phyloP scores from a whole-genome alignment of 2,329 filamentous ascomycete genomes.

The Xylariaceae sp. region DNA sequence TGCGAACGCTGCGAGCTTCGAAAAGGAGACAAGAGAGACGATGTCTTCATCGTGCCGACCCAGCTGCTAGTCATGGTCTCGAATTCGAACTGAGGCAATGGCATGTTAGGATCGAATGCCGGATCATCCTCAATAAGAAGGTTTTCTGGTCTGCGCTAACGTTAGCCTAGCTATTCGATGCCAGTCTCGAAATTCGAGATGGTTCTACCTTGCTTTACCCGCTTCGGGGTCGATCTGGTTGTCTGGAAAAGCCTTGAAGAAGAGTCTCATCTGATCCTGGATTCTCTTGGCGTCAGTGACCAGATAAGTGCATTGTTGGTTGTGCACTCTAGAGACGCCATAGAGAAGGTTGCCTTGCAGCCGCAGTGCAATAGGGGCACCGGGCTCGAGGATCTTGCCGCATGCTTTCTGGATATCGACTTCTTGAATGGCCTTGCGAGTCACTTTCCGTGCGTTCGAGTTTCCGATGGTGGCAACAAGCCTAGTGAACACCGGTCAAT shows the following conservation, averaged over 20 bases:
- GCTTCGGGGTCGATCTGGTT: constrained; percentile 64
- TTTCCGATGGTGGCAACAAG: constrained; percentile 82
- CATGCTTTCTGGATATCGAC: constrained; percentile 86
- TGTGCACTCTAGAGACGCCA: constrained; percentile 78
- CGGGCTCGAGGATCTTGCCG: constrained; percentile 74
- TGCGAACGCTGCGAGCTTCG: constrained; percentile 19
- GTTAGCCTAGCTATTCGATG: constrained; percentile 5
- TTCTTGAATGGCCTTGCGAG: constrained; percentile 78
- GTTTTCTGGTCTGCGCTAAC: constrained; percentile 57
- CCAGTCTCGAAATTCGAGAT: too few relatives aligned
- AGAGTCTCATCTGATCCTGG: constrained; percentile 64
- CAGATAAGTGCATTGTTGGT: constrained; percentile 82
- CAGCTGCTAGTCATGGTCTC: constrained; percentile 37
- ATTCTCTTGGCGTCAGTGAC: constrained; percentile 73
- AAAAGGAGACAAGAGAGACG: constrained; percentile 28
- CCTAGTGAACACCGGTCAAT: constrained; percentile 48
- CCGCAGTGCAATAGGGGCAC: constrained; percentile 81
- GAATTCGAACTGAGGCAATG: constrained; percentile 54
- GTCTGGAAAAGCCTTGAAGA: constrained; percentile 54
- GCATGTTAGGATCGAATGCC: constrained; percentile 64
- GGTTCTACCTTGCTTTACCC: constrained; percentile 61
- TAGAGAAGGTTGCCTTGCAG: constrained; percentile 85
- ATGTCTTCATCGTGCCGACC: constrained; percentile 28
- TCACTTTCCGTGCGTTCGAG: constrained; percentile 65
- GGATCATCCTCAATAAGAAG: constrained; percentile 79